Percentiles rank a stretch among this genome's conserved stretches.
Conservation (phyloP, 2,329 filamentous ascomycete genomes). For the Elsinoe australis region DNA sequence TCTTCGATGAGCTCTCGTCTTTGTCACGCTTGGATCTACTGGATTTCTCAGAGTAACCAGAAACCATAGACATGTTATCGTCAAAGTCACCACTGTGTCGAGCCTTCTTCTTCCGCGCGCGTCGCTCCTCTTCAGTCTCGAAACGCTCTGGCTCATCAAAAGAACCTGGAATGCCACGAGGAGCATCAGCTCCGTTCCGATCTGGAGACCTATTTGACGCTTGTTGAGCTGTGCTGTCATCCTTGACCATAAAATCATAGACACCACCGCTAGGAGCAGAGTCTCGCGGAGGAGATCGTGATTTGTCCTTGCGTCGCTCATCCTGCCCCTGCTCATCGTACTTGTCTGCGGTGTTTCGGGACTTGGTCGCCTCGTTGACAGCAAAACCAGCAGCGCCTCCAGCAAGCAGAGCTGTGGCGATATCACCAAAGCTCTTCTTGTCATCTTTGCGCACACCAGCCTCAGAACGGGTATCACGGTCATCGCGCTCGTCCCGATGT, state of each 20-base stretch:
- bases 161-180: slow-evolving; percentile 14
- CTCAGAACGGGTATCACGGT: slow-evolving; percentile 17
- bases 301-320: background rate
- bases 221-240: slow-evolving; percentile 19
- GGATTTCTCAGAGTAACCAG: slow-evolving; percentile 29
- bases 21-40: slow-evolving; percentile 30
- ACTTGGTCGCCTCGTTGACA: slow-evolving; percentile 19
- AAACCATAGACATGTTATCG: slow-evolving; percentile 36
- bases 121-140: slow-evolving; percentile 14
- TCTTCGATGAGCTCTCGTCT: slow-evolving; percentile 32
- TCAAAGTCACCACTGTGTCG: slow-evolving; percentile 35
- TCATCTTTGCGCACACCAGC: background rate
- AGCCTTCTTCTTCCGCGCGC: slow-evolving; percentile 27
- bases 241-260: background rate
- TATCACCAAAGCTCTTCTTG: slow-evolving; percentile 25
- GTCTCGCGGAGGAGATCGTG: background rate
- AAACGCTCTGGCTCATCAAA: slow-evolving; percentile 22
- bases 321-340: slow-evolving; percentile 20
- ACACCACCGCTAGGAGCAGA: no score
- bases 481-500: background rate
- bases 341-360: background rate
- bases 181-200: no score
- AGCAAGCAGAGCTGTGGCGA: slow-evolving; percentile 26
- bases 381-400: slow-evolving; percentile 25
- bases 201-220: no score